Base-by-base conservation (phyloP, 163 green algal genomes). In the Chlamydomonas reinhardtii region DNA sequence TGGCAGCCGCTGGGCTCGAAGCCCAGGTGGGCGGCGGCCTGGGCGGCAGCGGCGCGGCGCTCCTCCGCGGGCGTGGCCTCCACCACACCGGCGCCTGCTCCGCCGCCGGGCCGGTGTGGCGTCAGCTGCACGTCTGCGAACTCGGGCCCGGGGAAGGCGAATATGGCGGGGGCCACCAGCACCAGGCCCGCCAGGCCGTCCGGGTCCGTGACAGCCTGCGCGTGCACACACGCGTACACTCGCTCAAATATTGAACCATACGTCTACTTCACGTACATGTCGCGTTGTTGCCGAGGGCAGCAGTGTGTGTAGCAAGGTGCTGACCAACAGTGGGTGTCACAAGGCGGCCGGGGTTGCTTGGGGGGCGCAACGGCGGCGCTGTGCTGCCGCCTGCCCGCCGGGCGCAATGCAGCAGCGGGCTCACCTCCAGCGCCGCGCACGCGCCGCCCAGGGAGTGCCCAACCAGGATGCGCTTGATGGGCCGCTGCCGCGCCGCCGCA, bases 381-480 rank as follows among this genome's bases (percentile, higher is more conserved):
- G n/a, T n/a, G n/a, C n/a, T n/a, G n/a, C n/a, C n/a, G n/a, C n/a
- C n/a, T n/a, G n/a, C n/a, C n/a, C n/a, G n/a, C n/a, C n/a, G n/a
- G n/a, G n/a, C n/a, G 20, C 59, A 9, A 20, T 15, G 65, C 70
- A 59, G 34, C 39, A 27, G 31, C n/a, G 27, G 71, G 15, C 81
- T n/a, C n/a, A 91, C 90, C 68, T 94, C 91, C 12, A 95, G 89
- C 12, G 94, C 93, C 2, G 91, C 96, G 64, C 94, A 95, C 2
- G 94, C 88, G 19, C 89, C 94, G 4, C 96, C 96, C 77, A 98
- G 87, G 32, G 83, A 94, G 90, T 98, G 96, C 2, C 96, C 96
- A 9, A 98, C 86, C 69, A 97, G 77, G 32, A 98, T 91, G 14
- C 91, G 88, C 56, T 77, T 68, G 16, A 89, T 66, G 1, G 59